Evolutionary conservation across 495 filamentous ascomycete species (phyloP), one percentile per base, ranked within the genome.

Genomic region (Xylona heveae): DNA sequence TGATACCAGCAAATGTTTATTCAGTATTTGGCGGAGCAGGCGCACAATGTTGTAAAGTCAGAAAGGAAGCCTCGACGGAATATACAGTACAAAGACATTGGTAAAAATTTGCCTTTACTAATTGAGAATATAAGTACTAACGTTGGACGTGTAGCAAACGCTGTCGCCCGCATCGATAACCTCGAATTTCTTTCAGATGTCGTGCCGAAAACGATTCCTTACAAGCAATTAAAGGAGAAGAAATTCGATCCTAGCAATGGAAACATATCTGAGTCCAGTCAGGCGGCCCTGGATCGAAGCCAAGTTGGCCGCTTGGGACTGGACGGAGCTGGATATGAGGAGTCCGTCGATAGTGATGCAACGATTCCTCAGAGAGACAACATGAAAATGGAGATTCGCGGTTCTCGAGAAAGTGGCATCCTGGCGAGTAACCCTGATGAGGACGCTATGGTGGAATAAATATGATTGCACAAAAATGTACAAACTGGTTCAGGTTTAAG

Each of bases 101-200:
- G 77, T 84, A 53, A 14, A 15, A 16, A 24, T 30, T 15, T 19
- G 6, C 30, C 27, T 24, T n/a, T n/a, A n/a, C n/a, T n/a, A n/a
- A n/a, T n/a, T n/a, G n/a, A n/a, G n/a, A n/a, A n/a, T n/a, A n/a
- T 26, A 12, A 21, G 14, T 19, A 32, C 21, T 13, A 10, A 15
- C 20, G 7, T 36, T 12, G 40, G 6, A 34, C 25, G 31, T 28
- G 34, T 38, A 78, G 82, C 88, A 34, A 78, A 69, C 44, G 85
- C 88, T 17, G 80, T 95, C 26, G 66, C 79, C 7, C 77, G 78
- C 47, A 70, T 78, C 22, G 85, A 94, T 50, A 88, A 91, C 54
- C 78, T 95, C 35, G 82, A 94, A 46, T 97, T 97, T 52, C 77
- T 95, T 12, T 55, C 77, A 40, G 88, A 95, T 48, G 68, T 94